phyloP scores from a whole-genome alignment of 2,329 filamentous ascomycete genomes.

The Aspergillus persii region DNA sequence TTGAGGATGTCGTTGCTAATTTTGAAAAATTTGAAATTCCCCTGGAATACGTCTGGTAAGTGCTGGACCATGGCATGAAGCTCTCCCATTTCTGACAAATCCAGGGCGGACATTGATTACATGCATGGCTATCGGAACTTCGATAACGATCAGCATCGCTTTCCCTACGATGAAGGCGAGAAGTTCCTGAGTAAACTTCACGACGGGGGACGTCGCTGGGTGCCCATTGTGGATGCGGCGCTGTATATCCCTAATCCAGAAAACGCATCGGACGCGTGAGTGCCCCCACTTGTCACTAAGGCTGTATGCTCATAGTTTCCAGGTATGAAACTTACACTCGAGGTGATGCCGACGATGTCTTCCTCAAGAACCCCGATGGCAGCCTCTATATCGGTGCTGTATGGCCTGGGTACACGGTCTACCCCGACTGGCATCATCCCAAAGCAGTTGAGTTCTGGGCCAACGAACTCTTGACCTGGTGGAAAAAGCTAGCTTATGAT shows the following conservation, averaged over 20 bases:
- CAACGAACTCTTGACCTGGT: conserved; percentile 51
- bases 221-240: conserved; percentile 61
- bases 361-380: conserved; percentile 55
- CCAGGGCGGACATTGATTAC: conserved; percentile 51
- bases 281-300: conserved; percentile 33
- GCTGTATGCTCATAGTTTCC: not conserved
- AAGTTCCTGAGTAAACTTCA: conserved; percentile 55
- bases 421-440: conserved; percentile 60
- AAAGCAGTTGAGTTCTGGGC: conserved; percentile 61
- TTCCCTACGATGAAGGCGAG: conserved; percentile 48
- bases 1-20: conserved; percentile 58
- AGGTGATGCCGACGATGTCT: conserved; percentile 50
- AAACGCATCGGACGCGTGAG: conserved; percentile 65
- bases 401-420: conserved; percentile 61
- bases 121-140: conserved; percentile 63
- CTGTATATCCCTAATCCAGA: conserved; percentile 71
- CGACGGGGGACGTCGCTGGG: conserved; percentile 55
- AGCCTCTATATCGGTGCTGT: conserved; percentile 55
- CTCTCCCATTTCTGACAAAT: not conserved
- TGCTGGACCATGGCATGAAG: not conserved
- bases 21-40: conserved; percentile 57
- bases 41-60: conserved; percentile 50
- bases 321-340: conserved; percentile 53
- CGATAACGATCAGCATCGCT: conserved; percentile 54
- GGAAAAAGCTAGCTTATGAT: conserved; percentile 54